Base-by-base conservation (phyloP, 805 yeast genomes). In the Tetrapisispora arboricola region DNA sequence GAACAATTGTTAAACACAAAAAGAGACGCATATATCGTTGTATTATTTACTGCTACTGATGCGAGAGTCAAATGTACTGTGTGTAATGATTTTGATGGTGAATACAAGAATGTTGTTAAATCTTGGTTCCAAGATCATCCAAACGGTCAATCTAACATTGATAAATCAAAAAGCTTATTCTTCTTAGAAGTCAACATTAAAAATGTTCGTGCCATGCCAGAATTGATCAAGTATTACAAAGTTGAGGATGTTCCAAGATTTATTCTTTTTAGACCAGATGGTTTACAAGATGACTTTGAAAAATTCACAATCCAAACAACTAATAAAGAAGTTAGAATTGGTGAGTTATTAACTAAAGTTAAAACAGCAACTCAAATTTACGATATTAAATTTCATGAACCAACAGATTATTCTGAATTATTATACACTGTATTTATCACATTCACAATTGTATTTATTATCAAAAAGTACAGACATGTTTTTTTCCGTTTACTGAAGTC, bases 191-290 rank as follows among this genome's bases (percentile, higher is more conserved):
- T 94, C 13, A 95, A 90, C 54, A 78, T 84, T 54, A 63, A 68
- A 35, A 75, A 75, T 36, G 70, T 78, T 13, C 71, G 70, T 50
- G 63, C 64, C 61, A 69, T 68, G 50, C 58, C 66, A 13, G 65
- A 81, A 49, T 53, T 66, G 7, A 66, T 68, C 53, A 57, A 58
- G 41, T 54, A 47, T 18, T 68, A 66, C 57, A 58, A 71, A 26
- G 62, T 90, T 51, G 73, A 74, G 49, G 77, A 78, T 42, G 95
- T 90, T 21, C 98, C 98, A 24, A 78, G 83, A 54, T 54, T 87
- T 34, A 79, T 67, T 59, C 56, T 80, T 43, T 81, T 75, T 58
- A 60, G 67, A 1, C 83, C 88, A 17, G 75, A 73, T 6, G 73
- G 69, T 35, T 57, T 58, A 35, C 57, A 59, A 6, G 44, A 49